Evolutionary conservation across 805 yeast genomes (phyloP).

Genomic region (Starmera quercuum): DNA sequence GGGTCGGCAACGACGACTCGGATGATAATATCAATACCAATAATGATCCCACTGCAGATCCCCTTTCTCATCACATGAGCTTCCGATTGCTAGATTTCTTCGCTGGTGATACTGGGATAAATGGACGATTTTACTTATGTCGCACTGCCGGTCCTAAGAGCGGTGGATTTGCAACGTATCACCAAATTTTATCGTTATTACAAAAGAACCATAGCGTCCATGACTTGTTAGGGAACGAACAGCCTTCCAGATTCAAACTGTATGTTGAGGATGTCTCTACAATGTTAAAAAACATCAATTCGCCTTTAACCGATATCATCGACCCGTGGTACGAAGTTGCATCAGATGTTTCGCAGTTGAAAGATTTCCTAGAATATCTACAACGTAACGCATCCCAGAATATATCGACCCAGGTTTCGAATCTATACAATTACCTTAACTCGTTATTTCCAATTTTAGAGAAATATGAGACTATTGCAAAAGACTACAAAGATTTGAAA

Average conservation of each 20-base stretch:
- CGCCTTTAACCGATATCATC: constrained; percentile 1
- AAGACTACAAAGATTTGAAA: constrained; percentile 5
- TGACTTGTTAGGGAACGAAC: constrained; percentile 8
- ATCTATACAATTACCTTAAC: constrained; percentile 8
- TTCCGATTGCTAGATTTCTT: constrained; percentile 18
- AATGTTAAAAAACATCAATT: constrained; percentile 3
- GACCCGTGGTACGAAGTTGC: constrained; percentile 23
- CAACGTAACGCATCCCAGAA: constrained; percentile 1
- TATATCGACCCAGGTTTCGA: constrained; percentile 4
- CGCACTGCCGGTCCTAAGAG: constrained; percentile 12
- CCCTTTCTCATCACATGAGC: constrained; percentile 12
- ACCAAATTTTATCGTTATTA: constrained; percentile 6
- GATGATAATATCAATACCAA: constrained; percentile 5
- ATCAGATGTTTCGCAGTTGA: constrained; percentile 6
- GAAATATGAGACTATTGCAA: constrained; percentile 11
- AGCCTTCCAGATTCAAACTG: constrained; percentile 19
- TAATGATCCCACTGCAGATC: constrained; percentile 13
- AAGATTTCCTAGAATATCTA: constrained; percentile 8
- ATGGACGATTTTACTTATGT: constrained; percentile 18
- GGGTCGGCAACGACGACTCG: constrained; percentile 1
- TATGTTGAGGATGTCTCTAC: constrained; percentile 19
- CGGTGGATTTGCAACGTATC: constrained; percentile 9
- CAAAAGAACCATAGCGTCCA: constrained; percentile 2
- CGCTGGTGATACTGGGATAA: constrained; percentile 19
- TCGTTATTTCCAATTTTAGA: constrained; percentile 7